These are phyloP conservation scores for Claviceps purpurea DNA, from an alignment of 2,329 filamentous ascomycete species.

Conservation along the genomic window DNA sequence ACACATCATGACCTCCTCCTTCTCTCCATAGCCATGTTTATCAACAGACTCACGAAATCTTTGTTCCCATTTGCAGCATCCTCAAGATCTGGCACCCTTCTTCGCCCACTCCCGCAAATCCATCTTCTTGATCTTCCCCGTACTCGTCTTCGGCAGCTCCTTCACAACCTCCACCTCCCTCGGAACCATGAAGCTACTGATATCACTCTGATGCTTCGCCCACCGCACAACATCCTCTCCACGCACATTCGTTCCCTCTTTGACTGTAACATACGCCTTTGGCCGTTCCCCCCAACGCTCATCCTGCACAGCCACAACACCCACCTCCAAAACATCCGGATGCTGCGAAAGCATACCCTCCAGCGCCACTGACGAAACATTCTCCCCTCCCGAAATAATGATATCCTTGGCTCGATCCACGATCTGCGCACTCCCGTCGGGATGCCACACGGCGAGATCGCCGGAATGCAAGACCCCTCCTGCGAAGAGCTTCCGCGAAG, in stretches of 20 bases:
- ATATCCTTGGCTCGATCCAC: conserved; percentile 93
- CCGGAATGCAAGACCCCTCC: conserved; percentile 82
- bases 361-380: conserved; percentile 86
- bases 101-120: conserved; percentile 71
- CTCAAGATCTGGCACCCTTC: conserved; percentile 10
- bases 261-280: conserved; percentile 81
- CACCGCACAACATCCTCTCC: conserved; percentile 63
- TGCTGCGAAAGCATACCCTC: conserved; percentile 84
- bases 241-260: conserved; percentile 39
- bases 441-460: conserved; percentile 85
- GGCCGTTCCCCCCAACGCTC: conserved; percentile 93
- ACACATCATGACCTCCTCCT: neutral
- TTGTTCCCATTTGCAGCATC: neutral
- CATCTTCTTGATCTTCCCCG: conserved; percentile 95
- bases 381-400: conserved; percentile 94
- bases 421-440: conserved; percentile 83
- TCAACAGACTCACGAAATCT: neutral
- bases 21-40: neutral
- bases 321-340: conserved; percentile 79
- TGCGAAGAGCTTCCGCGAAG: conserved; percentile 73
- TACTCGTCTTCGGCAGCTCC: conserved; percentile 92
- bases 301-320: conserved; percentile 77
- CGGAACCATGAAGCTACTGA: conserved; percentile 83
- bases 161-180: conserved; percentile 61
- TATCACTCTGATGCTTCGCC: conserved; percentile 67